Conservation (phyloP, 2,329 filamentous ascomycete species). For the Neodidymelliopsis sp. region DNA sequence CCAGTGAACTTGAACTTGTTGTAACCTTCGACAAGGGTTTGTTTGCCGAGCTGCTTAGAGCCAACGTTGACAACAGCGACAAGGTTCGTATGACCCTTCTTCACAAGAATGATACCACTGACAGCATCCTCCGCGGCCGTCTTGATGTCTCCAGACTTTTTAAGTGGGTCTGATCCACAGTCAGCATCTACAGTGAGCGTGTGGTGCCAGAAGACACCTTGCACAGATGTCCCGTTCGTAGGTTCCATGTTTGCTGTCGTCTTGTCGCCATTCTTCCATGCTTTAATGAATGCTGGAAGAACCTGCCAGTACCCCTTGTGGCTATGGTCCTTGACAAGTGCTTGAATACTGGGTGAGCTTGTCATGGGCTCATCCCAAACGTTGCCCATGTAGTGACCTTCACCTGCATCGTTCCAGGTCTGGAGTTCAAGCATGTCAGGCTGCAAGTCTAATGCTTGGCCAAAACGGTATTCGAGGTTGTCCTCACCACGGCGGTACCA, state of each 20-base stretch:
- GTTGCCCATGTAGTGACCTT: slow-evolving; percentile 53
- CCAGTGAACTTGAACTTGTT: slow-evolving; percentile 34
- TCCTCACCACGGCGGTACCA: slow-evolving; percentile 50
- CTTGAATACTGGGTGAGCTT: slow-evolving; percentile 26
- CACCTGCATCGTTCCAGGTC: slow-evolving; percentile 54
- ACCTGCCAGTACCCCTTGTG: slow-evolving; percentile 49
- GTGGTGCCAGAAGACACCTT: slow-evolving; percentile 34
- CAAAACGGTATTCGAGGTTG: slow-evolving; percentile 45
- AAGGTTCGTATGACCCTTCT: slow-evolving; percentile 23
- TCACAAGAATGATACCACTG: slow-evolving; percentile 21
- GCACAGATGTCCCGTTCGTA: slow-evolving; percentile 20
- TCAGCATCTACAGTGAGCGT: slow-evolving; percentile 36
- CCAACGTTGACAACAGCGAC: slow-evolving; percentile 35
- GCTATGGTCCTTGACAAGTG: slow-evolving; percentile 42
- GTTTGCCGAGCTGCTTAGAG: slow-evolving; percentile 22
- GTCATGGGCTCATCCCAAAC: slow-evolving; percentile 46
- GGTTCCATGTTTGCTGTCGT: slow-evolving; percentile 32
- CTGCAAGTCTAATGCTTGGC: slow-evolving; percentile 39
- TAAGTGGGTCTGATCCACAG: slow-evolving; percentile 54
- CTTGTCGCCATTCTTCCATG: slow-evolving; percentile 46
- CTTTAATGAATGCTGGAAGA: slow-evolving; percentile 47
- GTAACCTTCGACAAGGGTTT: slow-evolving; percentile 22
- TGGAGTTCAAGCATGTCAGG: slow-evolving; percentile 52
- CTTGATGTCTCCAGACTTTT: slow-evolving; percentile 28
- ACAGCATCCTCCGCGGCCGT: slow-evolving; percentile 20